Percentiles rank a stretch among this genome's conserved stretches.
These are phyloP conservation scores for Quillaja saponaria DNA, from an alignment of 306 rosid species.

Conservation along the genomic window DNA sequence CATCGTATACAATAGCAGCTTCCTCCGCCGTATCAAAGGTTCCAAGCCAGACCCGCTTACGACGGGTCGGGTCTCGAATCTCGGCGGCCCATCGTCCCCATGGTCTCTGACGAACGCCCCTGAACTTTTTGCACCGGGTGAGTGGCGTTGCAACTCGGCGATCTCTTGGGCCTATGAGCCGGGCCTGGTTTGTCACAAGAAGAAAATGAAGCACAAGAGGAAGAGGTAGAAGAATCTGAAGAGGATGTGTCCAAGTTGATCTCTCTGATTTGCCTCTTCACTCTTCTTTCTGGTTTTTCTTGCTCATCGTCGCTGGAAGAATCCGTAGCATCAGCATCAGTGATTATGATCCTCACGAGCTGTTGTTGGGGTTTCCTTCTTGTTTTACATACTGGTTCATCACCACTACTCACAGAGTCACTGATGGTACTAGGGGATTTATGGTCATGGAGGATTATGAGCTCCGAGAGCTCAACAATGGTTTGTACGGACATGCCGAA, in stretches of 20 bases:
- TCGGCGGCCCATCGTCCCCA: conserved; percentile 92
- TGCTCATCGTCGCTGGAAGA: conserved; percentile 60
- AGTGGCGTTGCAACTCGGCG: background rate
- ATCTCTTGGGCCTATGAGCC: conserved; percentile 24
- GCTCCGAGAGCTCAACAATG: conserved; percentile 32
- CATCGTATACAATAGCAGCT: conserved; percentile 72
- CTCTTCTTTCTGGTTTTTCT: conserved; percentile 10
- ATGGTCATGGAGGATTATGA: conserved; percentile 14
- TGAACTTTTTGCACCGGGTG: conserved; percentile 37
- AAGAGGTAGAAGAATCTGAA: background rate
- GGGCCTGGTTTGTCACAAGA: conserved; percentile 21
- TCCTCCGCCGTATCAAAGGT: conserved; percentile 83
- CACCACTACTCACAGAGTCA: conserved; percentile 15
- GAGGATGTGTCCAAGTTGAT: conserved; percentile 32
- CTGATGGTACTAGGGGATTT: conserved; percentile 23
- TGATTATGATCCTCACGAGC: conserved; percentile 61
- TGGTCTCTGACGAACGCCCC: conserved; percentile 82
- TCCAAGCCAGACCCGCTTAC: conserved; percentile 79
- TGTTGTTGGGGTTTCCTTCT: conserved; percentile 30
- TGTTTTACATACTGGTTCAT: conserved; percentile 30
- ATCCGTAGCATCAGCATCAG: conserved; percentile 79
- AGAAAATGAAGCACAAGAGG: background rate
- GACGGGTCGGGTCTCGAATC: conserved; percentile 67
- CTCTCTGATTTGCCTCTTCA: conserved; percentile 46
- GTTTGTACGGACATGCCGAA: background rate